Evolutionary conservation across 768 basidiomycete genomes (phyloP), one percentile per base, ranked within the genome.

Genomic region (Termitomyces titanicus): DNA sequence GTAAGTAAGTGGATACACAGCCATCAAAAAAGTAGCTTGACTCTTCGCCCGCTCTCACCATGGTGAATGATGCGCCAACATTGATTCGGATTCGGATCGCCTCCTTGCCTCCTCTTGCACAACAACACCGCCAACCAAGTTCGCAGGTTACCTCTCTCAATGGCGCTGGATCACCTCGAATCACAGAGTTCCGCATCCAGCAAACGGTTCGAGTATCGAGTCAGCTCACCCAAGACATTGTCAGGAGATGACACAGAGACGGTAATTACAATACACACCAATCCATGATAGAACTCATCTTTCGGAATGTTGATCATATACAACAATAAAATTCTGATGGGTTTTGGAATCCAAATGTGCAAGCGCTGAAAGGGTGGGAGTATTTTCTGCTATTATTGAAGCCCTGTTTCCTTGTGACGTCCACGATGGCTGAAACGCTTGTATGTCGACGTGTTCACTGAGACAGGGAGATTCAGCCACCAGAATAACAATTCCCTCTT

Each of bases 51-150:
- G 20, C 13, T 56, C 27, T 29, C 24, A 45, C 40, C n/a, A n/a
- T n/a, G n/a, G n/a, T n/a, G 34, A 47, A 54, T 38, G 48, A 47
- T 45, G 53, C 49, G 44, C 27, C 24, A 24, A 54, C 33, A 47
- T 44, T 18, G 51, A 40, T 37, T 40, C 29, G 9, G 3, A 29
- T 9, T n/a, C n/a, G n/a, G n/a, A n/a, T n/a, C n/a, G n/a, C n/a
- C n/a, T n/a, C n/a, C n/a, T n/a, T n/a, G 49, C 47, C 38, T 39
- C 56, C 35, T 24, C 13, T 17, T 29, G 20, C 45, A 51, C 34
- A n/a, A n/a, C n/a, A n/a, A n/a, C 51, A 48, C 20, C 9, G 20
- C 22, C 37, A 3, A 13, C 35, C 43, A 33, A 12, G 35, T 35
- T 51, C 38, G 18, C 29, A 25, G 22, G 29, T 52, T 37, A n/a